Evolutionary conservation across 2,329 filamentous ascomycete species (phyloP).

Genomic region (Xylogone sp.): DNA sequence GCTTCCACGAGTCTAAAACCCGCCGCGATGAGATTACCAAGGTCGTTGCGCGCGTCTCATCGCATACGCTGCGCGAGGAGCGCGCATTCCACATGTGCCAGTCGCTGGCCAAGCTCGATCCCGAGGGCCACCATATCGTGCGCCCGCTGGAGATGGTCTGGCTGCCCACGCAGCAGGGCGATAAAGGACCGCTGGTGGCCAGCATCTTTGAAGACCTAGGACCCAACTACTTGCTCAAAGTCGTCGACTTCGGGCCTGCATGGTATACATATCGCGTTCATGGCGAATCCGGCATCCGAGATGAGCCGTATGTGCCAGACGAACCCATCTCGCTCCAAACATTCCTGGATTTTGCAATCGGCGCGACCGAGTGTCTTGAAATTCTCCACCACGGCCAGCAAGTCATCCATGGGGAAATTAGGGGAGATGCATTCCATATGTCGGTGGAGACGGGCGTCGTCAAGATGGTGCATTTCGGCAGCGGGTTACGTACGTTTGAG

Average conservation of each 20-base stretch:
- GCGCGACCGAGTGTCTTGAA: constrained; percentile 77
- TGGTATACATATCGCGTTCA: constrained; percentile 54
- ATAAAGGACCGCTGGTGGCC: constrained; percentile 68
- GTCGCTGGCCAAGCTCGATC: constrained; percentile 64
- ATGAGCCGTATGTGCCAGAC: constrained; percentile 39
- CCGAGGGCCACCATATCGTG: constrained; percentile 70
- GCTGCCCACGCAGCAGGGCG: constrained; percentile 61
- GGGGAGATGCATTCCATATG: constrained; percentile 85
- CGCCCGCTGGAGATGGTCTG: constrained; percentile 74
- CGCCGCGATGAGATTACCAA: constrained; percentile 18
- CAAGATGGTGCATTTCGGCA: constrained; percentile 77
- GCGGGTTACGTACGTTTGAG: constrained; percentile 79
- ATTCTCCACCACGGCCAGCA: constrained; percentile 83
- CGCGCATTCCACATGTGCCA: constrained; percentile 78
- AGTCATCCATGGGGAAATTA: constrained; percentile 81
- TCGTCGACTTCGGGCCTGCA: constrained; percentile 73
- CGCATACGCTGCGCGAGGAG: constrained; percentile 76
- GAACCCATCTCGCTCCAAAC: constrained; percentile 64
- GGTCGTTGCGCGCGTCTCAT: constrained; percentile 77
- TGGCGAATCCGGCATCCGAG: constrained; percentile 30
- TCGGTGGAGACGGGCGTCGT: constrained; percentile 65
- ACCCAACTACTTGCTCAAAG: constrained; percentile 62
- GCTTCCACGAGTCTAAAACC: neutral
- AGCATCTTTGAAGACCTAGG: constrained; percentile 78
- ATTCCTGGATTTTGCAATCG: constrained; percentile 86